These are phyloP conservation scores for Comarum palustre DNA, from an alignment of 306 rosid genomes.

Conservation along the genomic window DNA sequence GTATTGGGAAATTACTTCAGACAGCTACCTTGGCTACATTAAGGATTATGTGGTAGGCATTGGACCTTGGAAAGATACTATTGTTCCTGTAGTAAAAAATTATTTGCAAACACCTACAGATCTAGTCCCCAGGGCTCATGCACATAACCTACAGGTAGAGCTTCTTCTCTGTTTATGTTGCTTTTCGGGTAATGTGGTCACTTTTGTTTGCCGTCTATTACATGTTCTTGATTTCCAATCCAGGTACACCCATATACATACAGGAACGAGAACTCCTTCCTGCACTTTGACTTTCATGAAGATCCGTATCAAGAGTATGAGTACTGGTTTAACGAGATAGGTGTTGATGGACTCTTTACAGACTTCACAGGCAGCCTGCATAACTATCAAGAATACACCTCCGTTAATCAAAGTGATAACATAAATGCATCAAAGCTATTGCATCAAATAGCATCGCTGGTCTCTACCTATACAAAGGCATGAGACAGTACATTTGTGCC, in stretches of 20 bases:
- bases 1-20: conserved; percentile 88
- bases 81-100: conserved; percentile 58
- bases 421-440: conserved; percentile 44
- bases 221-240: conserved; percentile 12
- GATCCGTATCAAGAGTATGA: conserved; percentile 70
- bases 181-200: not conserved
- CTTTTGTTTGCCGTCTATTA: not conserved
- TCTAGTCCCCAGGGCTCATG: conserved; percentile 78
- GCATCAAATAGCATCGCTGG: conserved; percentile 54
- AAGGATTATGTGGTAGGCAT: conserved; percentile 75
- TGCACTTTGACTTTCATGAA: conserved; percentile 65
- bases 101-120: conserved; percentile 54
- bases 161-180: conserved; percentile 12
- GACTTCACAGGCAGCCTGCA: conserved; percentile 90
- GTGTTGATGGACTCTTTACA: conserved; percentile 87
- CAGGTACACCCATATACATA: conserved; percentile 95
- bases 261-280: conserved; percentile 57
- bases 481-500: conserved; percentile 12
- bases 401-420: conserved; percentile 27
- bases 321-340: conserved; percentile 70
- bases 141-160: conserved; percentile 72
- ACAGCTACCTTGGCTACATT: conserved; percentile 61
- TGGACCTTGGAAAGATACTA: conserved; percentile 92
- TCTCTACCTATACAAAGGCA: conserved; percentile 30
- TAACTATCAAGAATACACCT: conserved; percentile 58